These are phyloP conservation scores for Syzygium aromaticum DNA, from an alignment of 345 rosid species.

Conservation along the genomic window DNA sequence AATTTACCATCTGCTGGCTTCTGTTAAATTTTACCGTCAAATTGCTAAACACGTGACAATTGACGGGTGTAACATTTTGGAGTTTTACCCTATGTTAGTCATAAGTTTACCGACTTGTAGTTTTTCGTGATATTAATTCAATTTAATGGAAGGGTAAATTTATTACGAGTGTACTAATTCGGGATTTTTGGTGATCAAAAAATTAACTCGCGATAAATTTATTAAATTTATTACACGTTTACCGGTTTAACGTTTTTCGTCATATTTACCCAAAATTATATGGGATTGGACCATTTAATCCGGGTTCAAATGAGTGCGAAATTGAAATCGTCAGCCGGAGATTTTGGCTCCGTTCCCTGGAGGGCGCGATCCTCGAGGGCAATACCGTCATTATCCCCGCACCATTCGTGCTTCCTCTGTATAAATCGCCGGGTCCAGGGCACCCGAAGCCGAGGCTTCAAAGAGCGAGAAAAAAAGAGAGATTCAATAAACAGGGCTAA, in stretches of 20 bases:
- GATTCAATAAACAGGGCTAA: neutral
- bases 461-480: neutral
- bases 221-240: accelerated
- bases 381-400: neutral
- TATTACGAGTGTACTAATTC: accelerated
- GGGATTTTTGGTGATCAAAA: accelerated
- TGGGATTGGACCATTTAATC: neutral
- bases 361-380: neutral
- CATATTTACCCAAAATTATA: accelerated
- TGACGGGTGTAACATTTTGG: no score
- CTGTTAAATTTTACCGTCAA: no score
- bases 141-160: accelerated
- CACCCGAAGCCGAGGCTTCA: accelerated
- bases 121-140: no score
- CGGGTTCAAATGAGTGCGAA: neutral
- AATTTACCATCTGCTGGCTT: no score
- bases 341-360: neutral
- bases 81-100: no score
- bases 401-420: neutral
- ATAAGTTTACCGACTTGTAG: no score
- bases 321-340: neutral
- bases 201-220: no score
- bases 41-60: no score
- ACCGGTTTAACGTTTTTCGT: accelerated
- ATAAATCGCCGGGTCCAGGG: neutral